Evolutionary conservation across 306 rosid genomes (phyloP).

Genomic region (Boehmeria nivea): DNA sequence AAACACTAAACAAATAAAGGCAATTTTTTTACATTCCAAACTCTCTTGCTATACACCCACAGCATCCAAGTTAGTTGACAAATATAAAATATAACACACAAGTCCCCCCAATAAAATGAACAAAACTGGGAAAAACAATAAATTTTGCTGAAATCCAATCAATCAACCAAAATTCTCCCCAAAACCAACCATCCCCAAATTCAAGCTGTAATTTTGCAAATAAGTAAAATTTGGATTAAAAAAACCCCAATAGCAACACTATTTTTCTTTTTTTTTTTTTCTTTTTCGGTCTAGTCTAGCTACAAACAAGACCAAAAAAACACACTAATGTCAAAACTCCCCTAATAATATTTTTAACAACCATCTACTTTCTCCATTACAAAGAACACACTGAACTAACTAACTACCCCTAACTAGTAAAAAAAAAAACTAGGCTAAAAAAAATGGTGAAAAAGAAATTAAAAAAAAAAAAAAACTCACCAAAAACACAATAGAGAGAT

Average conservation of each 20-base stretch:
- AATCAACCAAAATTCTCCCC: constrained; percentile 13
- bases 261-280: no score
- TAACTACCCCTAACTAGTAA: constrained; percentile 26
- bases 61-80: constrained; percentile 17
- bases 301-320: constrained; percentile 9
- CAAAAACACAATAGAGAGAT: constrained; percentile 2
- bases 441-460: no score
- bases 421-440: no score
- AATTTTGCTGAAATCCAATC: constrained; percentile 7
- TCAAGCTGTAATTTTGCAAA: constrained; percentile 24
- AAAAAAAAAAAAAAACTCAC: constrained; percentile 14
- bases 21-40: constrained; percentile 17
- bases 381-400: no score
- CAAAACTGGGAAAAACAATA: not conserved
- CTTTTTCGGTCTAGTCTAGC: no score
- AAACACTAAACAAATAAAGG: no score
- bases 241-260: not conserved
- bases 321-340: constrained; percentile 21
- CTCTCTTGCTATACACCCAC: constrained; percentile 6
- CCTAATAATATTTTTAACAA: constrained; percentile 10
- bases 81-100: constrained; percentile 5
- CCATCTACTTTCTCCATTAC: no score
- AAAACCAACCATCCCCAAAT: constrained; percentile 17
- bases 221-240: no score
- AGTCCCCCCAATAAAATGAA: constrained; percentile 1